These are phyloP conservation scores for Cryphonectria japonica DNA, from an alignment of 2,329 filamentous ascomycete species.

Conservation along the genomic window DNA sequence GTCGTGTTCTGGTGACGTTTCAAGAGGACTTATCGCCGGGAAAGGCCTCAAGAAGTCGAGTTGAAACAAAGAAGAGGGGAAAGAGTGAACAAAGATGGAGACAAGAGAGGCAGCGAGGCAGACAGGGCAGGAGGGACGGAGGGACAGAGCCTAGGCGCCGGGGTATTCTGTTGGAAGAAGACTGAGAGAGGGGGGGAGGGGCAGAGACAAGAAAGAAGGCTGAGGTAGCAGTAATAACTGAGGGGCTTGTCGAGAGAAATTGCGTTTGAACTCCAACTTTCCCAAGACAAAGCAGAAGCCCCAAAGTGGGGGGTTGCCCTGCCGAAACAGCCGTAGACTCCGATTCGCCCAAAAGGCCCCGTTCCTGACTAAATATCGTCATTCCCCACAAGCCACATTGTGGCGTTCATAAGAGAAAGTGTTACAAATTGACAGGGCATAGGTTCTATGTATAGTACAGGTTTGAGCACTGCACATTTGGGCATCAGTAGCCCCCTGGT, in stretches of 20 bases:
- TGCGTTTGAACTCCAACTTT: background rate
- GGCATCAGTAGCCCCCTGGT: background rate
- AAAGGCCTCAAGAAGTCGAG: background rate
- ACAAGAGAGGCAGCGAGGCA: background rate
- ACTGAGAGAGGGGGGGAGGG: background rate
- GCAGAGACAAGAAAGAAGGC: background rate
- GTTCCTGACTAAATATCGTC: conserved; percentile 16
- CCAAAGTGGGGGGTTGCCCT: background rate
- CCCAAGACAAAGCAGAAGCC: background rate
- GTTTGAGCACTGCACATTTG: background rate
- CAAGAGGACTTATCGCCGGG: background rate
- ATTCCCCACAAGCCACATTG: conserved; percentile 7
- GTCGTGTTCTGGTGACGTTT: background rate
- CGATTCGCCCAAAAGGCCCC: background rate
- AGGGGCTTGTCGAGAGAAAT: conserved; percentile 6
- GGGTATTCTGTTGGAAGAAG: background rate
- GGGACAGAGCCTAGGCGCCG: background rate
- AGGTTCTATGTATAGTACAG: background rate
- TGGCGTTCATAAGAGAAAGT: background rate
- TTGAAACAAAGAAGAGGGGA: background rate
- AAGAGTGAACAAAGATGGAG: background rate
- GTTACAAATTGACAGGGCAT: background rate
- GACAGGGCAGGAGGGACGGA: background rate
- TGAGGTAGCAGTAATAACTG: background rate
- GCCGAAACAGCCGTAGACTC: conserved; percentile 4